These are phyloP conservation scores for Schizophyllum commune DNA, from an alignment of 1,284 basidiomycete genomes.

Conservation along the genomic window DNA sequence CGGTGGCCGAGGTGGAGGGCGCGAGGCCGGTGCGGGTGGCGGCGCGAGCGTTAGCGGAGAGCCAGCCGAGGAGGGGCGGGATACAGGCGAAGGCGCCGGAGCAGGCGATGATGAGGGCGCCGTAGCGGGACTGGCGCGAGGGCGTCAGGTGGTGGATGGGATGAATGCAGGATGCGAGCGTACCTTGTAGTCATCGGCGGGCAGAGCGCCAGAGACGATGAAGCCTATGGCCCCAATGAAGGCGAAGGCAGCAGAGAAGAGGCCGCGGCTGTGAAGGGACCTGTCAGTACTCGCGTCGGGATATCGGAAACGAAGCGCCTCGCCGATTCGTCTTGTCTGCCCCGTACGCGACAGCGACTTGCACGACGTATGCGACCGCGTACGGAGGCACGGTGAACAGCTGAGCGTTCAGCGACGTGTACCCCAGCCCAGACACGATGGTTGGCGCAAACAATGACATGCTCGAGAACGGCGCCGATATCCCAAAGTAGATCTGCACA, in stretches of 20 bases:
- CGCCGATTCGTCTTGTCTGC: constrained; percentile 13
- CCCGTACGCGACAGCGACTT: constrained; percentile 16
- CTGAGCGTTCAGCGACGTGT: constrained; percentile 38
- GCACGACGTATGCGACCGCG: constrained; percentile 28
- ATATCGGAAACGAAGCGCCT: background rate
- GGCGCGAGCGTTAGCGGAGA: constrained; percentile 26
- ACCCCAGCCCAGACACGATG: constrained; percentile 35
- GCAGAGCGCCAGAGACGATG: constrained; percentile 12
- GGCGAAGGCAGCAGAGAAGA: constrained; percentile 22
- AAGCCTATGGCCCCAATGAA: constrained; percentile 15
- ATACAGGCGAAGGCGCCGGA: constrained; percentile 28
- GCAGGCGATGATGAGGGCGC: constrained; percentile 25
- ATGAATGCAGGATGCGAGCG: background rate
- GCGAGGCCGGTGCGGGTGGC: constrained; percentile 22
- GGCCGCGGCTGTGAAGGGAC: constrained; percentile 11
- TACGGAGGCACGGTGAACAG: constrained; percentile 53
- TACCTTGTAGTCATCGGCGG: constrained; percentile 11
- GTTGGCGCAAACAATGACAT: constrained; percentile 29
- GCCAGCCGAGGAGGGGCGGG: constrained; percentile 30
- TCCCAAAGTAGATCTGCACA: constrained; percentile 16
- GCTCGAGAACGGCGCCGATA: constrained; percentile 26
- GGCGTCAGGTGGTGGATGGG: background rate
- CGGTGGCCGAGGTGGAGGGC: constrained; percentile 21
- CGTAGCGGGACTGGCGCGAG: constrained; percentile 20
- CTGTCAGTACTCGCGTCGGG: background rate